These are phyloP conservation scores for Termitomyces sp. DNA, from an alignment of 768 basidiomycete species.

Conservation along the genomic window DNA sequence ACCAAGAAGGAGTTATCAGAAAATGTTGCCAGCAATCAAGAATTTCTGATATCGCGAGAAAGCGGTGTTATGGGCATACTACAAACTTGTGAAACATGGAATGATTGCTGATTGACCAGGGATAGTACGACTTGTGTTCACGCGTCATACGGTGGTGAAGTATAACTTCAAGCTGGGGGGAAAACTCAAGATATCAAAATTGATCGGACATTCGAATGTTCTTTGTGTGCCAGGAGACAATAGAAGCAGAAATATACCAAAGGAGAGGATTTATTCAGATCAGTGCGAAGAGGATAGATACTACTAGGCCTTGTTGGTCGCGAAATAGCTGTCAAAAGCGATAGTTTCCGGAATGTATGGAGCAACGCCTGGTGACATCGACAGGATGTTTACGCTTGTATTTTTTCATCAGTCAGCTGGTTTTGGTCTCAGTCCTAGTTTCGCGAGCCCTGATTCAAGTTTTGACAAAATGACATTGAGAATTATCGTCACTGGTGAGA, in stretches of 20 bases:
- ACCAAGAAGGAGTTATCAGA: neutral
- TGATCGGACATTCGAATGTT: neutral
- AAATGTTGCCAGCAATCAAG: too few species aligned
- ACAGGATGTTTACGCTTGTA: neutral
- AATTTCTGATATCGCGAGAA: too few species aligned
- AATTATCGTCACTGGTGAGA: constrained; percentile 53
- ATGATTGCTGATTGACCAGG: neutral
- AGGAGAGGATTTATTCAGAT: too few species aligned
- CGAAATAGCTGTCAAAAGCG: neutral
- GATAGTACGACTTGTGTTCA: neutral
- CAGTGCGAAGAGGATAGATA: too few species aligned
- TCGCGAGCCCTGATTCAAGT: neutral
- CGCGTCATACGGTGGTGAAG: too few species aligned
- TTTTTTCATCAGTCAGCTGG: neutral
- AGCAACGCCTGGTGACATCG: neutral
- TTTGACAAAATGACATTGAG: constrained; percentile 29
- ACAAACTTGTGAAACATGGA: neutral
- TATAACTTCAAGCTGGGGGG: neutral
- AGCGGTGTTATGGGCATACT: neutral
- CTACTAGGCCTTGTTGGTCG: neutral
- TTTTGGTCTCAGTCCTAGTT: neutral
- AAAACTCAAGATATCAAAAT: neutral
- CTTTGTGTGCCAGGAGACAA: neutral
- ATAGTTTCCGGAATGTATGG: neutral
- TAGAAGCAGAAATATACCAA: too few species aligned